Conservation (phyloP, 176 grass and related monocot species). For the Cenchrus purpureus region DNA sequence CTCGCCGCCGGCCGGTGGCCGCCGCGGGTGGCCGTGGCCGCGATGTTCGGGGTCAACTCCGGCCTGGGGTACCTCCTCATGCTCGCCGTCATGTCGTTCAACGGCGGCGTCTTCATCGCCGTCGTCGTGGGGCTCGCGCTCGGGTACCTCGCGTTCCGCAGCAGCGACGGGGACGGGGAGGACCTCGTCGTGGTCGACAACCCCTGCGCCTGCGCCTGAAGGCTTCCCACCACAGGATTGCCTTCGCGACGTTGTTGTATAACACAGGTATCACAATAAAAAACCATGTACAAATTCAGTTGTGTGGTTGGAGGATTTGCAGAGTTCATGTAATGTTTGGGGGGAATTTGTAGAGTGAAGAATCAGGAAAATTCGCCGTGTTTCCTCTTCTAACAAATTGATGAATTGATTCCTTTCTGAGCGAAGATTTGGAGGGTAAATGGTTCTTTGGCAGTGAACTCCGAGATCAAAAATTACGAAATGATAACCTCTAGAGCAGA, state of each 20-base stretch:
- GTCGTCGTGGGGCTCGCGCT: slow-evolving; percentile 69
- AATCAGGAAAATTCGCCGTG: neutral
- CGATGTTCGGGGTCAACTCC: slow-evolving; percentile 88
- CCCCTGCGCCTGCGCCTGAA: slow-evolving; percentile 83
- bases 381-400: neutral
- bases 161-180: slow-evolving; percentile 68
- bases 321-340: slow-evolving; percentile 2
- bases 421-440: neutral
- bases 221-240: slow-evolving; percentile 14
- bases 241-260: slow-evolving; percentile 38
- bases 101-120: slow-evolving; percentile 84
- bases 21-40: slow-evolving; percentile 47
- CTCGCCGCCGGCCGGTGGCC: neutral
- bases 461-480: neutral
- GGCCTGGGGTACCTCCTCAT: slow-evolving; percentile 91
- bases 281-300: slow-evolving; percentile 49
- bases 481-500: neutral
- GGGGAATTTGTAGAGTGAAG: slow-evolving; percentile 25
- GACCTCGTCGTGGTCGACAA: slow-evolving; percentile 66
- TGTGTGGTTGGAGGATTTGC: slow-evolving; percentile 40
- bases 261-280: slow-evolving; percentile 21
- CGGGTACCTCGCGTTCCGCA: slow-evolving; percentile 87
- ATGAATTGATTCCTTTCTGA: neutral
- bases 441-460: neutral
- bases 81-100: slow-evolving; percentile 98